A percentile compares a stretch with the other conserved stretches of the same genome.
These are phyloP conservation scores for Elongisporangium undulatum DNA, from an alignment of 352 stramenopile genomes.

Conservation along the genomic window DNA sequence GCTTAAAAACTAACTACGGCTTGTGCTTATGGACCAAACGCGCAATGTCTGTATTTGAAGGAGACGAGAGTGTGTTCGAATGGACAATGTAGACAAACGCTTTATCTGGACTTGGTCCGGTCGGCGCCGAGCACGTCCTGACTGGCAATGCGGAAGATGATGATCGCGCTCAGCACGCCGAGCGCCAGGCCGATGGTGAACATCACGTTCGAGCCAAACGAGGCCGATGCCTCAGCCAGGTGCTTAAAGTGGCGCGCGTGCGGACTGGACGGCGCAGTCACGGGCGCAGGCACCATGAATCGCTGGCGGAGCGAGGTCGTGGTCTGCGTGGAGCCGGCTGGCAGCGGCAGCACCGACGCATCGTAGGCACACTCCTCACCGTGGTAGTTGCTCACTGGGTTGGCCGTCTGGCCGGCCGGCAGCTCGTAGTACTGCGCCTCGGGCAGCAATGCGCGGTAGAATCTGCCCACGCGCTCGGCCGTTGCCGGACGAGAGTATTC, in stretches of 20 bases:
- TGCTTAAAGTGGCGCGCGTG: conserved; percentile 28
- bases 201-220: conserved; percentile 22
- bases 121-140: conserved; percentile 13
- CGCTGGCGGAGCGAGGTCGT: conserved; percentile 20
- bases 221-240: conserved; percentile 22
- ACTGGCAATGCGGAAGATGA: conserved; percentile 57
- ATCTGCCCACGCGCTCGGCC: conserved; percentile 42
- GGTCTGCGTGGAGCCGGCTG: conserved; percentile 1
- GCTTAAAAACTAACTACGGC: no score
- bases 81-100: no score
- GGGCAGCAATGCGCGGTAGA: conserved; percentile 62
- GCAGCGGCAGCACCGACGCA: conserved; percentile 31
- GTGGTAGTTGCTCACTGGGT: conserved; percentile 74
- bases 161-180: conserved; percentile 42
- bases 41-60: no score
- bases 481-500: conserved; percentile 58
- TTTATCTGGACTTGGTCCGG: conserved; percentile 21
- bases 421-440: conserved; percentile 53
- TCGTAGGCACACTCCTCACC: conserved; percentile 59
- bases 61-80: no score
- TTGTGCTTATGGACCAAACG: no score
- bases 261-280: conserved; percentile 5
- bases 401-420: conserved; percentile 33
- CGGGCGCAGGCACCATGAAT: conserved; percentile 15
- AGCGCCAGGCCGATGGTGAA: conserved; percentile 36